phyloP scores from a whole-genome alignment of 371 early-diverging fungal genomes.

The Polyrhizophydium stewartii region DNA sequence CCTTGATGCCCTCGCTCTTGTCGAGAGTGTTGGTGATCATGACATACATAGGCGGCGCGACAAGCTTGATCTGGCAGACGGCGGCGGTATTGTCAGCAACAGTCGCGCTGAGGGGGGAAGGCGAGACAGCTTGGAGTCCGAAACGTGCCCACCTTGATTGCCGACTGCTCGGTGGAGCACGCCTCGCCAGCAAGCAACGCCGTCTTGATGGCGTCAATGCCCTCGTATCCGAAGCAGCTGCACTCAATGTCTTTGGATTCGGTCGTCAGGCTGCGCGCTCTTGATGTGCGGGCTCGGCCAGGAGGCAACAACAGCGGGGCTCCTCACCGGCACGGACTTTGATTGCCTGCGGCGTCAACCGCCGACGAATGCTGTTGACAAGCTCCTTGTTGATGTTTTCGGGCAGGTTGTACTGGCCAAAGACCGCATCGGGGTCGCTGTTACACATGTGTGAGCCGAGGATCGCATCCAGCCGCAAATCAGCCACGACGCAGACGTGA shows the following conservation, averaged over 20 bases:
- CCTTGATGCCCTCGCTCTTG: conserved; percentile 78
- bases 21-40: conserved; percentile 87
- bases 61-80: conserved; percentile 61
- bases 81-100: too few species aligned
- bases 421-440: conserved; percentile 86
- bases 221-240: conserved; percentile 94
- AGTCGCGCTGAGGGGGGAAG: too few species aligned
- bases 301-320: too few species aligned
- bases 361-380: conserved; percentile 77
- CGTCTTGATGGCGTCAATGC: conserved; percentile 94
- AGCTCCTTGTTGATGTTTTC: conserved; percentile 70
- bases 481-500: too few species aligned
- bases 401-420: conserved; percentile 72
- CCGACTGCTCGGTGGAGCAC: conserved; percentile 75
- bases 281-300: too few species aligned
- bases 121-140: too few species aligned
- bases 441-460: too few species aligned
- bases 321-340: conserved; percentile 86
- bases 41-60: conserved; percentile 95
- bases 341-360: conserved; percentile 93
- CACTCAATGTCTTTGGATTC: conserved; percentile 91
- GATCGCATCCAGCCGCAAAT: too few species aligned
- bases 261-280: conserved; percentile 14
- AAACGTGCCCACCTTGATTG: conserved; percentile 63
- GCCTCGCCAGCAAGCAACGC: conserved; percentile 91